A percentile compares a stretch with the other conserved stretches of the same genome.
Evolutionary conservation across 768 basidiomycete species (phyloP).

Genomic region (Leucosporidium yakuticum): DNA sequence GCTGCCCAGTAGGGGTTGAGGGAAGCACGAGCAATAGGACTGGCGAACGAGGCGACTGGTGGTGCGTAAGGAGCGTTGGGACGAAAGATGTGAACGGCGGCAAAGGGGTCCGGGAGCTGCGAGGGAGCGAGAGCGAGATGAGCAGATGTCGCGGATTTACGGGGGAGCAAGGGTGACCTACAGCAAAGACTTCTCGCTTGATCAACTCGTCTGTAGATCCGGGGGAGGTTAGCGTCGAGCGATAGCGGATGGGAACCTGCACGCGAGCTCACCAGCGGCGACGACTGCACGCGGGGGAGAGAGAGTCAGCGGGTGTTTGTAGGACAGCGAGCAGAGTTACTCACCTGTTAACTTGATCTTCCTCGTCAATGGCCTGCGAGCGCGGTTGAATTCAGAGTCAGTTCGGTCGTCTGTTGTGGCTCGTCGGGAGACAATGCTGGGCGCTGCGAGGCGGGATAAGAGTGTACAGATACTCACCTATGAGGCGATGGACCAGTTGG

Average conservation of each 20-base stretch:
- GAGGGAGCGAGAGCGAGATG: neutral
- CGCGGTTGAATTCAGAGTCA: too few species aligned
- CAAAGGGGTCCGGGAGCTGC: constrained; percentile 11
- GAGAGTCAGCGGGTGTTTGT: neutral
- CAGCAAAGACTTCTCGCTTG: constrained; percentile 34
- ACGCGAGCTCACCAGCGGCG: neutral
- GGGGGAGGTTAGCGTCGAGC: neutral
- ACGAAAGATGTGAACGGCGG: constrained; percentile 3
- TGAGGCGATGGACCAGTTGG: too few species aligned
- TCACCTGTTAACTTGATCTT: neutral
- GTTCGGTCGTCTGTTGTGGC: too few species aligned
- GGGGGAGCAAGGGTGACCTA: neutral
- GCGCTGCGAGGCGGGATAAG: too few species aligned
- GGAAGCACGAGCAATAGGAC: neutral
- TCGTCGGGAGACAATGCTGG: too few species aligned
- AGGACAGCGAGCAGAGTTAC: neutral
- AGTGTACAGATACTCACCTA: too few species aligned
- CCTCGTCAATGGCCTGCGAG: neutral
- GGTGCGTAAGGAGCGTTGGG: neutral
- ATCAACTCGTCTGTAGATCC: constrained; percentile 27
- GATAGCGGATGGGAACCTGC: neutral
- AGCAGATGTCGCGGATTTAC: neutral
- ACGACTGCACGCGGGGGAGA: neutral
- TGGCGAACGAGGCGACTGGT: neutral
- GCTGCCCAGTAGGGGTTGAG: constrained; percentile 11